Evolutionary conservation across 495 filamentous ascomycete species (phyloP).

Genomic region (Lindgomyces ingoldianus): DNA sequence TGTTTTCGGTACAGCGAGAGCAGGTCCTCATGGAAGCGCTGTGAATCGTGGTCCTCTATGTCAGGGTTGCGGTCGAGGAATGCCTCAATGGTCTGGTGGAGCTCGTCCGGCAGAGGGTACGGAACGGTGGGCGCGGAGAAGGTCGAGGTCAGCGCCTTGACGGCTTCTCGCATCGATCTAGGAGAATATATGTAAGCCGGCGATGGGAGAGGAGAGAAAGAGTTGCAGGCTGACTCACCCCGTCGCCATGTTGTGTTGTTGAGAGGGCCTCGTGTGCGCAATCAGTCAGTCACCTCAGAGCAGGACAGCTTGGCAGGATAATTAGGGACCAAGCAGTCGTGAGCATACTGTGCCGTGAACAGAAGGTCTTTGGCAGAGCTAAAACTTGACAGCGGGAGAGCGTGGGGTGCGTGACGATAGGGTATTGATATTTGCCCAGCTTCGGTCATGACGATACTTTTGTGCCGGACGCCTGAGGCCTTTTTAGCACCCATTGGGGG

Average conservation of each 20-base stretch:
- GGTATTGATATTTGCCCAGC: neutral
- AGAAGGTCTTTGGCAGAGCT: conserved; percentile 2
- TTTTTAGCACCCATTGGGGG: neutral
- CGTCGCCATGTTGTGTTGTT: neutral
- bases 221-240: neutral
- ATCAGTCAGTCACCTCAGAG: neutral
- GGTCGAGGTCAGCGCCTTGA: conserved; percentile 58
- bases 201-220: neutral
- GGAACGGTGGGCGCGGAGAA: conserved; percentile 50
- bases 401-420: conserved; percentile 17
- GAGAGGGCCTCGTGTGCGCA: conserved; percentile 3
- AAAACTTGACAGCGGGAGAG: conserved; percentile 13
- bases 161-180: conserved; percentile 62
- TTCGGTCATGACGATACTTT: neutral
- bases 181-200: conserved; percentile 11
- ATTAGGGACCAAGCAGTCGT: neutral
- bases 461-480: conserved; percentile 1
- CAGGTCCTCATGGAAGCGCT: conserved; percentile 68
- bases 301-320: neutral
- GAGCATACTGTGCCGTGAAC: conserved; percentile 5
- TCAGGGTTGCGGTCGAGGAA: conserved; percentile 63
- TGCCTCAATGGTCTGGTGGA: conserved; percentile 56
- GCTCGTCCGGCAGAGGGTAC: conserved; percentile 63
- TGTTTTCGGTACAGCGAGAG: conserved; percentile 59
- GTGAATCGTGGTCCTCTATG: conserved; percentile 60